A percentile compares a stretch with the other conserved stretches of the same genome.
phyloP scores from a whole-genome alignment of 2,329 filamentous ascomycete genomes.

The Ramichloridium luteum region DNA sequence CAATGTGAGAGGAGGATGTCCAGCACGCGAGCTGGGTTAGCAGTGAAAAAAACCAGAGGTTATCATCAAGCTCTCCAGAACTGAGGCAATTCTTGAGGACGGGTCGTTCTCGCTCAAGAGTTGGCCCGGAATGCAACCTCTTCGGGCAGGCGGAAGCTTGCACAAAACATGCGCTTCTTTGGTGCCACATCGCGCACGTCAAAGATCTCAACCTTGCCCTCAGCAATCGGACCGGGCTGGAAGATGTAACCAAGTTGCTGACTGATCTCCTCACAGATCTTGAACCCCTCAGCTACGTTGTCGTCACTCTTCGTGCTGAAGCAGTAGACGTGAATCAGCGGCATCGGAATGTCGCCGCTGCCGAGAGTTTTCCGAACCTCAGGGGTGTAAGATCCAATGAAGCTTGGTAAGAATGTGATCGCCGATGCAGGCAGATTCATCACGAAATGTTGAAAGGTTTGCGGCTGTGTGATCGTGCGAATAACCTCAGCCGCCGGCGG shows the following conservation, averaged over 20 bases:
- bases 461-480: slow-evolving; percentile 44
- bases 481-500: slow-evolving; percentile 18
- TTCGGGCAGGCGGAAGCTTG: slow-evolving; percentile 71
- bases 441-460: slow-evolving; percentile 79
- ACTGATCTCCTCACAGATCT: slow-evolving; percentile 57
- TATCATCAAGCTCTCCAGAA: too few species aligned
- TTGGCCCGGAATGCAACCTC: slow-evolving; percentile 66
- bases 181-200: slow-evolving; percentile 81
- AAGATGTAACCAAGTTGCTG: slow-evolving; percentile 48
- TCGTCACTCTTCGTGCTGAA: slow-evolving; percentile 76
- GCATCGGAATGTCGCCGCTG: slow-evolving; percentile 39
- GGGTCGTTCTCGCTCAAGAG: slow-evolving; percentile 1
- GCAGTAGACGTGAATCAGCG: slow-evolving; percentile 86
- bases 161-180: slow-evolving; percentile 94
- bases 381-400: slow-evolving; percentile 62
- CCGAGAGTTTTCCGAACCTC: slow-evolving; percentile 13
- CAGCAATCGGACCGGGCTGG: slow-evolving; percentile 38
- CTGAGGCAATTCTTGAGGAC: too few species aligned
- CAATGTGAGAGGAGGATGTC: slow-evolving; percentile 6
- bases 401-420: slow-evolving; percentile 66
- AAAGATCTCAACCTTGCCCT: slow-evolving; percentile 44
- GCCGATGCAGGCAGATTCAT: slow-evolving; percentile 95
- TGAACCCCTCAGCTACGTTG: slow-evolving; percentile 45
- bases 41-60: too few species aligned
- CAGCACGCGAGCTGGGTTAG: too few species aligned